These are phyloP conservation scores for Solanum virginianum DNA, from an alignment of 257 asterid species.

Conservation along the genomic window DNA sequence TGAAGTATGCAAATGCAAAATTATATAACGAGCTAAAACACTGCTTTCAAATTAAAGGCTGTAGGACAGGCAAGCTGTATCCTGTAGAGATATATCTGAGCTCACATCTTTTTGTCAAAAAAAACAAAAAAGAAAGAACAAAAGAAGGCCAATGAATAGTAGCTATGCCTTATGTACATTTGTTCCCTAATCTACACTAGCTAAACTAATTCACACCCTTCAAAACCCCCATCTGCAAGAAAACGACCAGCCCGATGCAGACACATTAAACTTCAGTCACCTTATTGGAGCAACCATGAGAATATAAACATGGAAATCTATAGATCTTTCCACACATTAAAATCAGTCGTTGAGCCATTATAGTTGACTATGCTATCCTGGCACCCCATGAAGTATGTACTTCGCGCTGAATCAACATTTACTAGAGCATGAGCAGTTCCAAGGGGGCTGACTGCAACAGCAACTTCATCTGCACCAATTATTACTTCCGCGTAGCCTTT, in stretches of 20 bases:
- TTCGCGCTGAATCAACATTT: slow-evolving; percentile 41
- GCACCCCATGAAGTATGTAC: slow-evolving; percentile 71
- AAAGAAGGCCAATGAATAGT: neutral
- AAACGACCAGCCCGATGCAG: neutral
- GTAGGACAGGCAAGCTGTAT: neutral
- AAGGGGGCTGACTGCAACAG: slow-evolving; percentile 54
- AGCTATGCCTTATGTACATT: neutral
- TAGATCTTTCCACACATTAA: slow-evolving; percentile 72
- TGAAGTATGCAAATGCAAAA: neutral
- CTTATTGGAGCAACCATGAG: neutral
- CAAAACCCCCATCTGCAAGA: neutral
- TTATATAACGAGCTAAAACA: neutral
- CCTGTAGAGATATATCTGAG: neutral
- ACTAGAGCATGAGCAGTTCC: slow-evolving; percentile 87
- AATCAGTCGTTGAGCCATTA: slow-evolving; percentile 50
- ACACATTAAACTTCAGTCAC: neutral
- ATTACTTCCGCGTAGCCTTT: slow-evolving; percentile 61
- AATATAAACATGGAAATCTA: slow-evolving; percentile 1
- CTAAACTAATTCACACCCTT: neutral
- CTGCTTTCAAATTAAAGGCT: neutral
- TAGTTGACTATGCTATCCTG: slow-evolving; percentile 49
- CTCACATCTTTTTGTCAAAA: neutral
- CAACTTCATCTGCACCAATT: slow-evolving; percentile 69
- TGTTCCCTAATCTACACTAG: neutral
- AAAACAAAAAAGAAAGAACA: neutral